Evolutionary conservation across 2,329 filamentous ascomycete species (phyloP).

Genomic region (Clonostachys rosea): DNA sequence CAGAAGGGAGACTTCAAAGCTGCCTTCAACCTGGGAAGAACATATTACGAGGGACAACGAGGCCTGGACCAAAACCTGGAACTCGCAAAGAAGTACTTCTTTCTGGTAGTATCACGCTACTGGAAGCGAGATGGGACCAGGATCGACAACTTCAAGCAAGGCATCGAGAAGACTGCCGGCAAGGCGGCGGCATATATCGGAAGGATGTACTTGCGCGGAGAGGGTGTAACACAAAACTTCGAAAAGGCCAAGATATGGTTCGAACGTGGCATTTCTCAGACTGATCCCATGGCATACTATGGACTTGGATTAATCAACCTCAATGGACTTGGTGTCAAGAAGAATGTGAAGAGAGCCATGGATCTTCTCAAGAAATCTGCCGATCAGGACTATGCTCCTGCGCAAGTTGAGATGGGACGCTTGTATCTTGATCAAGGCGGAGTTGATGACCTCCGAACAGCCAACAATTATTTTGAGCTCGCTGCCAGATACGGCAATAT

Average conservation of each 20-base stretch:
- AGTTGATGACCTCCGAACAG: conserved; percentile 65
- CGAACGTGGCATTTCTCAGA: conserved; percentile 67
- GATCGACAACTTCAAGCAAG: conserved; percentile 62
- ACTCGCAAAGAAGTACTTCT: conserved; percentile 75
- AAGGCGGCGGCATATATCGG: conserved; percentile 87
- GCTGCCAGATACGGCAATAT: conserved; percentile 79
- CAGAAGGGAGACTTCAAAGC: conserved; percentile 86
- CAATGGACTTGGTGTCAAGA: conserved; percentile 66
- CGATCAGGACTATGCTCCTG: conserved; percentile 74
- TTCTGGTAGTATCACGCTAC: conserved; percentile 72
- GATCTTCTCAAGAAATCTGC: conserved; percentile 75
- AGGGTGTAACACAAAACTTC: conserved; percentile 77
- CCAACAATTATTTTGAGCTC: conserved; percentile 82
- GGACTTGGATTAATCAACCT: conserved; percentile 80
- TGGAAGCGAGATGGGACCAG: conserved; percentile 77
- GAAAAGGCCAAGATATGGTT: conserved; percentile 79
- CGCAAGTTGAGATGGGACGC: conserved; percentile 78
- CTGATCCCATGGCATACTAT: conserved; percentile 81
- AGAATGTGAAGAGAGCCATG: conserved; percentile 68
- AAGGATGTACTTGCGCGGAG: conserved; percentile 83
- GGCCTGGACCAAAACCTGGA: conserved; percentile 69
- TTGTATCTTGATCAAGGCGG: conserved; percentile 82
- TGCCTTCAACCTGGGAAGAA: conserved; percentile 77
- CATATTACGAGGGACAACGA: conserved; percentile 84
- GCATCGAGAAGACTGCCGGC: conserved; percentile 72